These are phyloP conservation scores for Salmacisia buchloeana DNA, from an alignment of 1,284 basidiomycete species.

Conservation along the genomic window DNA sequence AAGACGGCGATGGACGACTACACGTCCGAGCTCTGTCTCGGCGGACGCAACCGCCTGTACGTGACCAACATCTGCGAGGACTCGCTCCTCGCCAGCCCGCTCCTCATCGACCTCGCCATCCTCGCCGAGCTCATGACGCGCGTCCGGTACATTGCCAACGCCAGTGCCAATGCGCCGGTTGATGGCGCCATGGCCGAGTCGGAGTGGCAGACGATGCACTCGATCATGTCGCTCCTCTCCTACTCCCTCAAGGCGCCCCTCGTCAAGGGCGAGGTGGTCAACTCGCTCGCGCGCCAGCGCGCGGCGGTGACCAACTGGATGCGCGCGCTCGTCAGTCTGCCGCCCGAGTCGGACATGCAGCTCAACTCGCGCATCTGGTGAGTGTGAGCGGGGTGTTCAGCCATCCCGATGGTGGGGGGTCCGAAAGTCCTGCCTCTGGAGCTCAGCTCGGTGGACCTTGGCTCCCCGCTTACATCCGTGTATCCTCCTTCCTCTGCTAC, in stretches of 20 bases:
- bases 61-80: slow-evolving; percentile 59
- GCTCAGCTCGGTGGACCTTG: too few relatives aligned
- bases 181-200: slow-evolving; percentile 37
- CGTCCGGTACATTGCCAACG: slow-evolving; percentile 66
- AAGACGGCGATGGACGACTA: slow-evolving; percentile 93
- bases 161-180: slow-evolving; percentile 35
- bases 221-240: slow-evolving; percentile 42
- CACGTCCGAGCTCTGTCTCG: slow-evolving; percentile 74
- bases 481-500: too few relatives aligned
- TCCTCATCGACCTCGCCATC: slow-evolving; percentile 90
- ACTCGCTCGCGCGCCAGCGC: slow-evolving; percentile 88
- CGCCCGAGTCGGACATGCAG: slow-evolving; percentile 46
- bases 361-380: slow-evolving; percentile 47
- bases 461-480: too few relatives aligned
- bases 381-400: too few relatives aligned
- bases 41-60: slow-evolving; percentile 54
- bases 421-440: too few relatives aligned
- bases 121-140: slow-evolving; percentile 91
- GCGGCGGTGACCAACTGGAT: slow-evolving; percentile 88
- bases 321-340: slow-evolving; percentile 55
- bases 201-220: slow-evolving; percentile 46
- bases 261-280: slow-evolving; percentile 91
- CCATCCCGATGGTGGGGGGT: too few relatives aligned
- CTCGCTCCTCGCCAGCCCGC: slow-evolving; percentile 87
- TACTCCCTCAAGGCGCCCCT: slow-evolving; percentile 80